Evolutionary conservation across 2,329 filamentous ascomycete genomes (phyloP).

Genomic region (Claviceps africana): DNA sequence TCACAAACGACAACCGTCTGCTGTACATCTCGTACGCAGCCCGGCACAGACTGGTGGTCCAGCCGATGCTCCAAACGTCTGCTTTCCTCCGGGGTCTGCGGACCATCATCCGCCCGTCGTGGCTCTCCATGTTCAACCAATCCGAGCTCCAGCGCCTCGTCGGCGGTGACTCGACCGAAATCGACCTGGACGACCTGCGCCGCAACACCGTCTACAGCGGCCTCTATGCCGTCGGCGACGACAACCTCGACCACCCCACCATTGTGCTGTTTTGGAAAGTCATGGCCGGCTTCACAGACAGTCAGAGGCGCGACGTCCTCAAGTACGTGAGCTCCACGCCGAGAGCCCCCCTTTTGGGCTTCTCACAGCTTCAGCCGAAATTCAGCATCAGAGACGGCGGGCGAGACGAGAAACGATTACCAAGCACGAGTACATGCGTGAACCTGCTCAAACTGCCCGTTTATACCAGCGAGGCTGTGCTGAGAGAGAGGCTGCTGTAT

Average conservation of each 20-base stretch:
- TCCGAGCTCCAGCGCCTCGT: constrained; percentile 86
- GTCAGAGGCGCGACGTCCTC: constrained; percentile 69
- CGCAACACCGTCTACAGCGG: constrained; percentile 78
- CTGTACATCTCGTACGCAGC: constrained; percentile 92
- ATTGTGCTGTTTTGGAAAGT: constrained; percentile 85
- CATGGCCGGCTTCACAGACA: constrained; percentile 60
- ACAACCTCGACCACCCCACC: constrained; percentile 72
- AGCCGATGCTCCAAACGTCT: constrained; percentile 67
- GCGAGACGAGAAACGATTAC: constrained; percentile 52
- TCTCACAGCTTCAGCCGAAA: constrained; percentile 66
- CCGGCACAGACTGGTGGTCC: constrained; percentile 68
- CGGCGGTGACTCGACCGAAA: constrained; percentile 71
- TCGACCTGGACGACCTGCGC: constrained; percentile 76
- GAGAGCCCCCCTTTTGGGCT: constrained; percentile 76
- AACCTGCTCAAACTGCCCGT: constrained; percentile 85
- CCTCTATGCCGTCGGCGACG: constrained; percentile 79
- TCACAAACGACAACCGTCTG: constrained; percentile 84
- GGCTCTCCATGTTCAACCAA: constrained; percentile 99
- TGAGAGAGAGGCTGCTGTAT: constrained; percentile 76
- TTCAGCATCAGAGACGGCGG: constrained; percentile 79
- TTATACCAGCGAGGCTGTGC: constrained; percentile 49
- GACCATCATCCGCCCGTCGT: constrained; percentile 77
- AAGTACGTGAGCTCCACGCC: constrained; percentile 95
- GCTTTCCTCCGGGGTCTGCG: constrained; percentile 80
- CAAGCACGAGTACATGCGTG: constrained; percentile 91